Base-by-base conservation (phyloP, 805 yeast species). In the Wickerhamiella azymoides region DNA sequence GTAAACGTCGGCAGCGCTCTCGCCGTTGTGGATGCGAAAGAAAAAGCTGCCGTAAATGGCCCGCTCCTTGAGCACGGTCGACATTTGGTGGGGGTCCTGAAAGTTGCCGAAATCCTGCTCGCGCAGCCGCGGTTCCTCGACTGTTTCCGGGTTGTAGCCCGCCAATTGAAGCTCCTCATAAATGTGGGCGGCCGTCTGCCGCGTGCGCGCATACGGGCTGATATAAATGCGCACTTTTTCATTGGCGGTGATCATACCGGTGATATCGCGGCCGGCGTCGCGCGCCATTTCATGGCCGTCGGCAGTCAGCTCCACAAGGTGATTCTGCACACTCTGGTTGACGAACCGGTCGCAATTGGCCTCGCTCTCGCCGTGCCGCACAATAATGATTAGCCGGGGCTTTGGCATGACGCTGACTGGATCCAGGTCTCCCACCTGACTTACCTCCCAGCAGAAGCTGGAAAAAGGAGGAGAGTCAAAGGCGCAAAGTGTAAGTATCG, bases 1-100 rank as follows among this genome's bases (percentile, higher is more conserved):
- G 62, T 77, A 88, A 9, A 88, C 96, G 62, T 88, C 96, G 0
- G 96, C 96, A 0, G 96, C 96, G 55, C 92, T 80, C 62, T 88
- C 96, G 10, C 96, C 96, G 56, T 82, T 78, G 4, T 95, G 95
- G 26, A 88, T 88, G 46, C 96, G 64, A 60, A 82, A 88, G 62
- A 88, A 88, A 57, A 80, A 80, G 60, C 79, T 84, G 0, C 96
- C 96, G 63, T 88, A 88, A 50, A 77, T 75, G 0, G 94, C 88
- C 40, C 96, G 65, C 55, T 84, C 94, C 46, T 72, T 71, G 85
- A 94, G 80, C 28, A 85, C 80, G 53, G 70, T 68, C 53, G 79
- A 80, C 94, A 86, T 86, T 6, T 43, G 43, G 52, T 76, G 82
- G 46, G 75, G 77, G 38, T 62, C 61, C 1, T 76, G 72, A 0